Evolutionary conservation across 805 yeast genomes (phyloP).

Genomic region (Soucietia sequanensis): DNA sequence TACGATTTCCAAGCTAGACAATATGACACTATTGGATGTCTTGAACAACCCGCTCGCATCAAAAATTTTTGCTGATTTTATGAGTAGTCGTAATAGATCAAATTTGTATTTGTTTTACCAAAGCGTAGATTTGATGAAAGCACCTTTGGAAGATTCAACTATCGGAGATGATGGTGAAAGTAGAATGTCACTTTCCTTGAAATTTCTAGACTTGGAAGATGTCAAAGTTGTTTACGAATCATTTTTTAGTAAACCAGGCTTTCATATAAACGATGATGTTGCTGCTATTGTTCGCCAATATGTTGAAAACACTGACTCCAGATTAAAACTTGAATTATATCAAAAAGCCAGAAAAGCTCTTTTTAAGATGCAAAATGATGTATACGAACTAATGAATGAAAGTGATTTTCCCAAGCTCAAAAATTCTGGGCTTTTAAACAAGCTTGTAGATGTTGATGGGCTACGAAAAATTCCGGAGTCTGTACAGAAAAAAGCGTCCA

Average conservation of each 20-base stretch:
- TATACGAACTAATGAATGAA: conserved; percentile 49
- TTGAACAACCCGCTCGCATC: conserved; percentile 48
- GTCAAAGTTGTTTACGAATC: conserved; percentile 46
- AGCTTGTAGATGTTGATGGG: not conserved
- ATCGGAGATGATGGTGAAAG: conserved; percentile 24
- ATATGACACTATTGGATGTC: conserved; percentile 40
- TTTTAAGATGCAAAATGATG: conserved; percentile 55
- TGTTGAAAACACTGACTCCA: conserved; percentile 9
- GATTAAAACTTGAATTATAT: conserved; percentile 30
- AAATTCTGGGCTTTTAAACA: conserved; percentile 47
- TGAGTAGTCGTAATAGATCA: conserved; percentile 12
- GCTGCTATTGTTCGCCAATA: conserved; percentile 30
- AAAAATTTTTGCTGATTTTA: conserved; percentile 19
- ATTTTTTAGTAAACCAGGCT: conserved; percentile 32
- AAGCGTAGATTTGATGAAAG: conserved; percentile 63
- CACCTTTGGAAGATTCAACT: conserved; percentile 61
- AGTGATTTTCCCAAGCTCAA: conserved; percentile 61
- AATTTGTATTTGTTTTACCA: conserved; percentile 60
- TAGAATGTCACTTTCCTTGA: conserved; percentile 36
- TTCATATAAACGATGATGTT: conserved; percentile 7
- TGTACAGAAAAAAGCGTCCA: not conserved
- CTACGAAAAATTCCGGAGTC: too few relatives aligned
- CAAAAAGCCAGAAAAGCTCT: conserved; percentile 57
- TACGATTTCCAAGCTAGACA: conserved; percentile 2
- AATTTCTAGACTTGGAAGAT: conserved; percentile 51